phyloP scores from a whole-genome alignment of 2,329 filamentous ascomycete genomes.

The Exophiala viscosa region DNA sequence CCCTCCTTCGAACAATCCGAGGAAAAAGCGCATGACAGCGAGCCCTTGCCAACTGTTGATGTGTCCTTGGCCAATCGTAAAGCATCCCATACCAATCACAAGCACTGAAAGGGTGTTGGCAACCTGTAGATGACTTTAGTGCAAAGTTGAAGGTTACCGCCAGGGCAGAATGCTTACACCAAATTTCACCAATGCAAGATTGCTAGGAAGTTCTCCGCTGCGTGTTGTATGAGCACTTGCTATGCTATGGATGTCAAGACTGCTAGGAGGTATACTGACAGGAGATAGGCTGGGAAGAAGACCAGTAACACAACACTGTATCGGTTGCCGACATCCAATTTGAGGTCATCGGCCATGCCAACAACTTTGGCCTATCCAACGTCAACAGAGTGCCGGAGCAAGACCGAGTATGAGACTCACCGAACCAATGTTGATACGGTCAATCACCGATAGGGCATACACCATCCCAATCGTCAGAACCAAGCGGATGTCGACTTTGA shows the following conservation, averaged over 20 bases:
- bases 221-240: background rate
- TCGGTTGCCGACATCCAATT: background rate
- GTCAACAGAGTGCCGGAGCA: too few species aligned
- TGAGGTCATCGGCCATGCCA: constrained; percentile 15
- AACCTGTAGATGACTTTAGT: too few species aligned
- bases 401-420: too few species aligned
- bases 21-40: background rate
- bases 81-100: background rate
- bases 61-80: background rate
- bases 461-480: constrained; percentile 9
- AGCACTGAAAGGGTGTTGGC: background rate
- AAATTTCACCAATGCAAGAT: constrained; percentile 1
- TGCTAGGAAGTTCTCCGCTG: background rate
- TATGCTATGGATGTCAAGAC: background rate
- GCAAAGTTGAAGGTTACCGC: too few species aligned
- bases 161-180: too few species aligned
- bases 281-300: constrained; percentile 11
- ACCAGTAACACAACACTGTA: constrained; percentile 14
- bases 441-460: constrained; percentile 12
- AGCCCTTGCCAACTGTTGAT: background rate
- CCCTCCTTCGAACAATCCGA: background rate
- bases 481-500: constrained; percentile 6
- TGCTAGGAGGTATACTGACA: too few species aligned
- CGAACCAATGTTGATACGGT: constrained; percentile 17
- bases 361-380: constrained; percentile 17